phyloP scores from a whole-genome alignment of 257 asterid genomes.

The Solanum okadae region DNA sequence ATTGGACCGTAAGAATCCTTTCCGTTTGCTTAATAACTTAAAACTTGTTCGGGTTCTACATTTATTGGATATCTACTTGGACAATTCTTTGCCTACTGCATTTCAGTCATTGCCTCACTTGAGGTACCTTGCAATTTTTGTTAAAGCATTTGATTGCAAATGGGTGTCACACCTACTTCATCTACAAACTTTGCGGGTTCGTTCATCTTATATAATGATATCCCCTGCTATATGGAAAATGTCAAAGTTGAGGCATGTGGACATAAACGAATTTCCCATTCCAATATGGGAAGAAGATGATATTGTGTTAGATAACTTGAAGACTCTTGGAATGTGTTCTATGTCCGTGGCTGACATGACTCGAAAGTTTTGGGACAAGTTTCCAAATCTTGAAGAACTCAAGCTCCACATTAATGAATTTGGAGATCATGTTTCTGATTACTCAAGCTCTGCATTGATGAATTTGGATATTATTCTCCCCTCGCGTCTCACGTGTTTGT shows the following conservation, averaged over 20 bases:
- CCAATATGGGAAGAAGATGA: neutral
- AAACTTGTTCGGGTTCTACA: neutral
- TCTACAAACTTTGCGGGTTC: neutral
- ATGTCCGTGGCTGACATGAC: too few species aligned
- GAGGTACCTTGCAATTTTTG: neutral
- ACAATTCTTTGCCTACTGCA: neutral
- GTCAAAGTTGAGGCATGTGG: neutral
- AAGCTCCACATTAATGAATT: too few species aligned
- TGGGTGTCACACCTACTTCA: neutral
- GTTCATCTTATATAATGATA: neutral
- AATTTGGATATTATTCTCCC: neutral
- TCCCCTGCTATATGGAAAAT: neutral
- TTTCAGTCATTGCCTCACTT: neutral
- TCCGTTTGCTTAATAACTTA: neutral
- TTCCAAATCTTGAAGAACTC: too few species aligned
- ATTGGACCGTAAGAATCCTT: neutral
- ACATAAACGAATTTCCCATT: neutral
- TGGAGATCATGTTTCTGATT: neutral
- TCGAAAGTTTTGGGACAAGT: too few species aligned
- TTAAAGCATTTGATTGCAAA: neutral
- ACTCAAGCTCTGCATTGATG: neutral
- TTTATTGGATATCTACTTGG: neutral
- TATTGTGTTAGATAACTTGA: neutral
- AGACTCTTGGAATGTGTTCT: neutral
- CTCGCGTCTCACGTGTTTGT: neutral